Base-by-base conservation (phyloP, 345 rosid species). In the Eucalyptus cladocalyx region DNA sequence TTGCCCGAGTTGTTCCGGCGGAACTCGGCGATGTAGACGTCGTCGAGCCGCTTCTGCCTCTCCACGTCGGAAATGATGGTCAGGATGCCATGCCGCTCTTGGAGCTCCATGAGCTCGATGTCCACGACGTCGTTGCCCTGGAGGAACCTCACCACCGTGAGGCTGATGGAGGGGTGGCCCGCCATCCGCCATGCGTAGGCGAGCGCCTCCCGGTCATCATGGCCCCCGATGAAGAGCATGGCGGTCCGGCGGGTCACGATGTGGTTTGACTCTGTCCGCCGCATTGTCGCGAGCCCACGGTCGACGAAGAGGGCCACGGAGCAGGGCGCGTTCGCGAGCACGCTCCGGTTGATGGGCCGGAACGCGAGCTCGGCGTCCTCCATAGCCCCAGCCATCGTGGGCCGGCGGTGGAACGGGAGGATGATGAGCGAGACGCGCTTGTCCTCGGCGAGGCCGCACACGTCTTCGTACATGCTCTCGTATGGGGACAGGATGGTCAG, bases 391-490 rank as follows among this genome's bases (percentile, higher is more conserved):
- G 91, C 90, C 3, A 60, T 87, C 7, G 87, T 42, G 5, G 89
- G 88, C 10, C 89, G 87, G 69, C 86, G 89, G 37, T 91, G 92
- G 91, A 94, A 97, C 9, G 98, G 97, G 81, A 96, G 87, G 80
- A 97, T 87, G 86, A 95, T 90, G 81, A 96, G 88, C 54, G 93
- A 89, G 37, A 92, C 93, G 24, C 90, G 88, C 88, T 95, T 96
- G 87, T 95, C 98, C 89, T 95, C 95, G 2, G 97, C 97, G 9
- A 96, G 89, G 40, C 89, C 89, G 89, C 96, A 94, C 2, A 96
- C 89, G 81, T 95, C 98, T 86, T 96, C 95, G 69, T 93, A 95
- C 97, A 96, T 96, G 1, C 94, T 91, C 49, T 93, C 50, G 91
- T 91, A 93, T 19, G 95, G 94, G 9, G 97, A 97, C 37, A 96